phyloP scores from a whole-genome alignment of 345 rosid genomes.

The Chamaenerion angustifolium region DNA sequence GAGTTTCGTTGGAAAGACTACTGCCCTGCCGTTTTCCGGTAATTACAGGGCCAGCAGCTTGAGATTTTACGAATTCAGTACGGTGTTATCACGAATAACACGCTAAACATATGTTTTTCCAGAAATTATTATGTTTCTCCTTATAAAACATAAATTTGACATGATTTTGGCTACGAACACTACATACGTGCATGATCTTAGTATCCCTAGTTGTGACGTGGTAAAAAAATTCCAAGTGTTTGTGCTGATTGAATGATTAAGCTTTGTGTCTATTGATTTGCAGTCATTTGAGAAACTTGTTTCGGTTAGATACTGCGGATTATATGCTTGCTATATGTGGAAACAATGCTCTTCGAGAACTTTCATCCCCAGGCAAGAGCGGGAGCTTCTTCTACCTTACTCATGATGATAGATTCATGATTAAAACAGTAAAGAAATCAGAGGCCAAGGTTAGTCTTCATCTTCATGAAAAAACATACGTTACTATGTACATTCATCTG shows the following conservation, averaged over 20 bases:
- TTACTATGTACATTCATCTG: neutral
- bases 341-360: constrained; percentile 51
- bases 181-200: no score
- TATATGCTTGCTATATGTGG: constrained; percentile 70
- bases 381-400: constrained; percentile 63
- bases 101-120: no score
- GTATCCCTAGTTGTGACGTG: no score
- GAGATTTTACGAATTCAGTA: neutral
- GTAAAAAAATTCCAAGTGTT: no score
- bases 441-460: constrained; percentile 46
- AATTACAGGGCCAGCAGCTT: neutral
- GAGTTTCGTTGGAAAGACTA: constrained; percentile 97
- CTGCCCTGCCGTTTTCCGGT: constrained; percentile 89
- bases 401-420: constrained; percentile 57
- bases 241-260: no score
- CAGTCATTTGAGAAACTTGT: constrained; percentile 54
- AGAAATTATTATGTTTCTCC: no score
- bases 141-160: no score
- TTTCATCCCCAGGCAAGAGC: constrained; percentile 71
- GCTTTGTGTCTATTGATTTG: neutral
- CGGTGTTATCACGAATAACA: no score
- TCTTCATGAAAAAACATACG: neutral
- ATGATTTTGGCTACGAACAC: no score
- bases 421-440: constrained; percentile 63
- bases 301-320: constrained; percentile 45